Evolutionary conservation across 2,329 filamentous ascomycete genomes (phyloP).

Genomic region (Phyllosticta paracitricarpa): DNA sequence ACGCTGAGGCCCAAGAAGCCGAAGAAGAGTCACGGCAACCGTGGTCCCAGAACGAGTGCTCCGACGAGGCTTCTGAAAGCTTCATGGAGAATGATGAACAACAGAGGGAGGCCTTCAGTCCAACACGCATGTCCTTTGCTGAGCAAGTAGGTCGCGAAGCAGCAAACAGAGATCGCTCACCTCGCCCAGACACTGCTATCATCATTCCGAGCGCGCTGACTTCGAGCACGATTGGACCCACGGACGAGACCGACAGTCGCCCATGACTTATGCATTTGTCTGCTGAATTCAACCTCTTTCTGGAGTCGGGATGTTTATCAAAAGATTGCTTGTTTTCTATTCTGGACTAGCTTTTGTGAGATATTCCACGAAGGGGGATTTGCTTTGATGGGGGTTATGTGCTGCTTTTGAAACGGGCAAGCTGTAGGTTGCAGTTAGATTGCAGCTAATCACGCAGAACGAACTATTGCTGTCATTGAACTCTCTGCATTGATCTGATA

Average conservation of each 20-base stretch:
- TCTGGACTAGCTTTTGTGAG: too few species aligned
- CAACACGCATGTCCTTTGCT: not conserved
- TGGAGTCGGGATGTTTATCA: not conserved
- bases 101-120: not conserved
- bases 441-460: too few species aligned
- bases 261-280: not conserved
- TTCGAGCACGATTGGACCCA: not conserved
- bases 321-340: not conserved
- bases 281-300: not conserved
- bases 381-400: too few species aligned
- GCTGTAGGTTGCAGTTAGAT: too few species aligned
- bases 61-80: not conserved
- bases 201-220: not conserved
- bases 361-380: too few species aligned
- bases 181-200: not conserved
- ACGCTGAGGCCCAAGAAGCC: constrained; percentile 30
- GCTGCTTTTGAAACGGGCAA: too few species aligned
- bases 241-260: not conserved
- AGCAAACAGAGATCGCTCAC: too few species aligned
- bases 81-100: too few species aligned
- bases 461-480: too few species aligned
- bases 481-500: too few species aligned
- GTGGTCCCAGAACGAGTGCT: not conserved
- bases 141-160: too few species aligned
- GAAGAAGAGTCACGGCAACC: constrained; percentile 3